Evolutionary conservation across 169 alveolate species (phyloP).

Genomic region (Eimeria falciformis): DNA sequence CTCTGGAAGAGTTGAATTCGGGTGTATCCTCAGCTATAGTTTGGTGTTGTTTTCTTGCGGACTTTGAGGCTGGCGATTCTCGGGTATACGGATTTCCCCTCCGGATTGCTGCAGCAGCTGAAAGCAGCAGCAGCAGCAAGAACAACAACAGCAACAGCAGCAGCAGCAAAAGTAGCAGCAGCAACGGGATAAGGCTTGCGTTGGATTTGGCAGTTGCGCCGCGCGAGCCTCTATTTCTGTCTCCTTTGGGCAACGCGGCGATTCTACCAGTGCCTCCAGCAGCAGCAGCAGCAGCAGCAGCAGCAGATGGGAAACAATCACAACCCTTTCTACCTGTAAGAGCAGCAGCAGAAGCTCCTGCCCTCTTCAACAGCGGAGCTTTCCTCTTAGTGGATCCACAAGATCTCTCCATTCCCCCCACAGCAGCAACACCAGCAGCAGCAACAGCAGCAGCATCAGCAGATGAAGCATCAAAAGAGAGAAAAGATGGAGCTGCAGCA

Average conservation of each 20-base stretch:
- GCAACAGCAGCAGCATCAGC: conserved; percentile 6
- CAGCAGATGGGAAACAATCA: background rate
- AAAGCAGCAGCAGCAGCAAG: background rate
- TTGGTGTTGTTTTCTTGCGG: conserved; percentile 41
- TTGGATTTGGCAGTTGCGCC: conserved; percentile 1
- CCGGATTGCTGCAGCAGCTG: background rate
- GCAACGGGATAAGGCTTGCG: background rate
- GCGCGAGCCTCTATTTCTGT: background rate
- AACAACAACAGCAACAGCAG: background rate
- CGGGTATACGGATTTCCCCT: conserved; percentile 43
- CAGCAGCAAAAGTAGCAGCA: background rate
- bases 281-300: conserved; percentile 25
- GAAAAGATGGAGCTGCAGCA: background rate
- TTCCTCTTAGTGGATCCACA: conserved; percentile 18
- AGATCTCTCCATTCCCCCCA: background rate
- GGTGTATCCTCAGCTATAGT: background rate
- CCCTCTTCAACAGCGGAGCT: conserved; percentile 40
- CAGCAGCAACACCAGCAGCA: conserved; percentile 34
- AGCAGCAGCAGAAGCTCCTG: background rate
- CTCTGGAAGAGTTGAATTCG: background rate
- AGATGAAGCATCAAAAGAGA: background rate
- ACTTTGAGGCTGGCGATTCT: conserved; percentile 28
- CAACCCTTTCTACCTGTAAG: conserved; percentile 4
- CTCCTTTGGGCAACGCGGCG: background rate
- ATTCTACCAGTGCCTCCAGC: conserved; percentile 4